phyloP scores from a whole-genome alignment of 306 rosid species.

The Casuarina equisetifolia region DNA sequence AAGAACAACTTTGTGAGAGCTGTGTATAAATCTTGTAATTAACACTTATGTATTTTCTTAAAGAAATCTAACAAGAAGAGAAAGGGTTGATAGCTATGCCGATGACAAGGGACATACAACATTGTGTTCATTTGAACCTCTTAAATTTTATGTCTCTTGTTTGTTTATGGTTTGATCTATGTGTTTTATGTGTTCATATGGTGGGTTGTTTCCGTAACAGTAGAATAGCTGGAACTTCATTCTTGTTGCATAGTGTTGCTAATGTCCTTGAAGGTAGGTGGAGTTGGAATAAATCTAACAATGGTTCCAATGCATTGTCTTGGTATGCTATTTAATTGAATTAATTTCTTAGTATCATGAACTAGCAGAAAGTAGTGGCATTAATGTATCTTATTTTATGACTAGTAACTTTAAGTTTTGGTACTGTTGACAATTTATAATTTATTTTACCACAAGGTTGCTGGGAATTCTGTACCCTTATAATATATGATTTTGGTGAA shows the following conservation, averaged over 20 bases:
- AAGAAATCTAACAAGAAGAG: no score
- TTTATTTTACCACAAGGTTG: neutral
- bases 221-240: constrained; percentile 20
- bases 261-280: constrained; percentile 97
- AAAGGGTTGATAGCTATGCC: no score
- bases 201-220: neutral
- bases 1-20: no score
- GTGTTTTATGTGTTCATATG: no score
- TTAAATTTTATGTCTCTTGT: no score
- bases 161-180: no score
- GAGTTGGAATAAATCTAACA: constrained; percentile 94
- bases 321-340: constrained; percentile 55
- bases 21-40: no score
- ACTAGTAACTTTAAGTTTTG: neutral
- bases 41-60: no score
- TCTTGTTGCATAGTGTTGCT: constrained; percentile 65
- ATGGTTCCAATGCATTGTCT: constrained; percentile 94
- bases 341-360: constrained; percentile 18
- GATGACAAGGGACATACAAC: no score
- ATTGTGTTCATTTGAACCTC: no score
- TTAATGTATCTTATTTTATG: neutral
- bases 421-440: neutral
- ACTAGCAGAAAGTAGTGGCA: constrained; percentile 9
- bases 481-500: neutral
- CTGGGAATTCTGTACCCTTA: neutral